A percentile compares a stretch with the other conserved stretches of the same genome.
These are phyloP conservation scores for Camelina sativa DNA, from an alignment of 345 rosid genomes.

Conservation along the genomic window DNA sequence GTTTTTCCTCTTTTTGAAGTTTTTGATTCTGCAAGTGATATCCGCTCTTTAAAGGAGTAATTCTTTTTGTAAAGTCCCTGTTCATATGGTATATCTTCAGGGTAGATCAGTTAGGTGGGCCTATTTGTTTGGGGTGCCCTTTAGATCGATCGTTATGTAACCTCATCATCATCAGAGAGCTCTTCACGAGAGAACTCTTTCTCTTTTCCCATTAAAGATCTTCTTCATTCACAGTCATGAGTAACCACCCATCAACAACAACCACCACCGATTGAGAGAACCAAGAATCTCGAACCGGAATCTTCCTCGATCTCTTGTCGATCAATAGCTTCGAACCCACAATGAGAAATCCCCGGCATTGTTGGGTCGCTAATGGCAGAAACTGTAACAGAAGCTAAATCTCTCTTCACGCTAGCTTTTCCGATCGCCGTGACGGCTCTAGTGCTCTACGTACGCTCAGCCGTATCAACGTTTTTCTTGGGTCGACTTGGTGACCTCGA, in stretches of 20 bases:
- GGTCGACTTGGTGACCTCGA: conserved; percentile 85
- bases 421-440: conserved; percentile 86
- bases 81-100: no score
- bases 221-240: conserved; percentile 49
- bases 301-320: conserved; percentile 52
- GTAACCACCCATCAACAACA: conserved; percentile 55
- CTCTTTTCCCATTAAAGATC: conserved; percentile 21
- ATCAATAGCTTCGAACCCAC: conserved; percentile 42
- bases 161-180: conserved; percentile 39
- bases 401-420: conserved; percentile 73
- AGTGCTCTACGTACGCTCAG: conserved; percentile 86
- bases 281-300: conserved; percentile 44
- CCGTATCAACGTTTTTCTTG: conserved; percentile 86
- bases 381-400: conserved; percentile 59
- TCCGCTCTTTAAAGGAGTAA: no score
- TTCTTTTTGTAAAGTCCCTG: no score
- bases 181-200: conserved; percentile 61
- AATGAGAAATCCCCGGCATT: conserved; percentile 36
- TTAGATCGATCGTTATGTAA: no score
- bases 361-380: conserved; percentile 44
- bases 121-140: no score
- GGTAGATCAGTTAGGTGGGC: no score
- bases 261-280: conserved; percentile 46
- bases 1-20: no score
- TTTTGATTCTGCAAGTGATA: no score